These are phyloP conservation scores for Beauveria varroae DNA, from an alignment of 2,329 filamentous ascomycete species.

Conservation along the genomic window DNA sequence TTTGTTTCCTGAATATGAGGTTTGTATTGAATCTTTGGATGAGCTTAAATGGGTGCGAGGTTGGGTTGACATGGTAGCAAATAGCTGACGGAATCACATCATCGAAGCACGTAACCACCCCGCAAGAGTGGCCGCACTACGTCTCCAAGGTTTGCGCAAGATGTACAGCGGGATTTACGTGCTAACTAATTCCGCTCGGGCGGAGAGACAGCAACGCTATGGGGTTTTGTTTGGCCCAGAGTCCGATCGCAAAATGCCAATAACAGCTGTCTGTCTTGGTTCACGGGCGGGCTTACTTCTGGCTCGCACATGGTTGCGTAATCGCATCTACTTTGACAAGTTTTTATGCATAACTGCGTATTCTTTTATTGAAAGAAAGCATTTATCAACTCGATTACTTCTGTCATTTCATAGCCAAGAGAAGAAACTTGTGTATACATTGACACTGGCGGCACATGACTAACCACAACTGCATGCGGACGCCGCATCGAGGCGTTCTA, in stretches of 20 bases:
- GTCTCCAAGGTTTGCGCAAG: background rate
- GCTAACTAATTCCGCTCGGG: background rate
- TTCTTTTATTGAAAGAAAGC: no score
- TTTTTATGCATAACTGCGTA: no score
- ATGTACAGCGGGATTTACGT: background rate
- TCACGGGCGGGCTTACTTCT: no score
- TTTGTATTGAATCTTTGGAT: background rate
- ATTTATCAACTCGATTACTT: no score
- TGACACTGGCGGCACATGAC: background rate
- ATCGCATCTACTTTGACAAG: no score
- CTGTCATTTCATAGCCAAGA: no score
- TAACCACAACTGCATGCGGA: background rate
- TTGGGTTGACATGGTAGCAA: background rate
- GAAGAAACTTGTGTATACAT: background rate
- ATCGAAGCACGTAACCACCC: constrained; percentile 6
- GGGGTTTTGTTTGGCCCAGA: no score
- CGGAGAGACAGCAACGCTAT: no score
- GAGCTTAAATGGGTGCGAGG: background rate
- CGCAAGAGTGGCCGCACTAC: background rate
- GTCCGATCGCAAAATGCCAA: no score
- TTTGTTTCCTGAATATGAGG: background rate
- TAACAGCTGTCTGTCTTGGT: no score
- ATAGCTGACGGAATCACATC: constrained; percentile 1
- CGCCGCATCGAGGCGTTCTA: background rate
- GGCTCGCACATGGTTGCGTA: no score